Base-by-base conservation (phyloP, 2,329 filamentous ascomycete genomes). In the Hypoxylon sp. region DNA sequence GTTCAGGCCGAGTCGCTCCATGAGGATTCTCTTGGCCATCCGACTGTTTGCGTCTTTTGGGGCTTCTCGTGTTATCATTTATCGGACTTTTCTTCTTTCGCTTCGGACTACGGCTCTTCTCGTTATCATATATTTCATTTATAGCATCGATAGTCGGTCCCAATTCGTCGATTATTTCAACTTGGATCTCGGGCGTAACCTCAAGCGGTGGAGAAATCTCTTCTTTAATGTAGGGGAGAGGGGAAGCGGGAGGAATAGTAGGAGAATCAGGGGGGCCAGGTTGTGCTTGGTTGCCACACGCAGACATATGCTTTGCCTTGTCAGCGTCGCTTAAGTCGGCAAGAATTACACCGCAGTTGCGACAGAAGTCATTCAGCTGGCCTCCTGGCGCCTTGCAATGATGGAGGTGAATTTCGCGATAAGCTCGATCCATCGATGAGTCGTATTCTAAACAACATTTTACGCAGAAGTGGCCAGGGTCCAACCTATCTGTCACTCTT, bases 361-460 rank as follows among this genome's bases (percentile, higher is more conserved):
- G 28, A 49, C 71, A 72, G 28, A 17, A 62, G 38, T 69, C 56
- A 17, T 65, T 52, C 9, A 17, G 13, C 5, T 19, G 6, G 9
- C 71, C 69, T 10, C 56, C 49, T 10, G 46, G 53, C 3, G 3
- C 30, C 43, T 11, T 57, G 43, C 71, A 73, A 5, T 49, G 13
- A 1, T 3, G 23, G 1, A 1, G 2, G 51, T 73, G 71, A 1
- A 11, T 36, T 14, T 63, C 65, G 10, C 69, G 69, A 49, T 73
- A 73, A 7, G 21, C 19, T 17, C 5, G 13, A 30, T 50, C n/a
- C 71, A 70, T 70, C 25, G 28, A 45, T 1, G 19, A 30, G 36
- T 65, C 60, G 36, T 57, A 73, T 21, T 56, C n/a, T n/a, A 73
- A 14, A 14, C 60, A 50, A 23, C 71, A 73, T 2, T 14, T 50